These are phyloP conservation scores for Pythium dissotocum DNA, from an alignment of 352 stramenopile species.

Conservation along the genomic window DNA sequence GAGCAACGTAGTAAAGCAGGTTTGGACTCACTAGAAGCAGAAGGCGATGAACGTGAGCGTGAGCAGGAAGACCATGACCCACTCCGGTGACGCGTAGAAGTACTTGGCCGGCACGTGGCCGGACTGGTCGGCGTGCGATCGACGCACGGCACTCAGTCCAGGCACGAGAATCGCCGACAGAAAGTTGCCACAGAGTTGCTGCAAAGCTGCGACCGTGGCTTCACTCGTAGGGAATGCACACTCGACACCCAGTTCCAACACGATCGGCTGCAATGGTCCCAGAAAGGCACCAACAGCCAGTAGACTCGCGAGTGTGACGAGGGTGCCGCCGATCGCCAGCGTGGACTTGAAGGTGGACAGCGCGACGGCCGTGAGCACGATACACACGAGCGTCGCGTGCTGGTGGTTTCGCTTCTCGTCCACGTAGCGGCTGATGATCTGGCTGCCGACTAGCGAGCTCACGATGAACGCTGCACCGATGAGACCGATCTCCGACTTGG, in stretches of 20 bases:
- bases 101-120: slow-evolving; percentile 35
- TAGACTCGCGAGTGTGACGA: slow-evolving; percentile 49
- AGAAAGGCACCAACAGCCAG: slow-evolving; percentile 52
- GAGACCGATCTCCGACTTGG: slow-evolving; percentile 60
- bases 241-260: slow-evolving; percentile 70
- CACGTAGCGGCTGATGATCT: slow-evolving; percentile 70
- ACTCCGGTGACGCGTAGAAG: slow-evolving; percentile 56
- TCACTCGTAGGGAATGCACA: slow-evolving; percentile 77
- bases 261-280: slow-evolving; percentile 66
- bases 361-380: slow-evolving; percentile 45
- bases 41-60: slow-evolving; percentile 47
- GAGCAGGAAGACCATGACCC: slow-evolving; percentile 49
- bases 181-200: slow-evolving; percentile 81
- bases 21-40: slow-evolving; percentile 49
- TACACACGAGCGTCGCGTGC: slow-evolving; percentile 50
- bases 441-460: slow-evolving; percentile 62
- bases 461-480: slow-evolving; percentile 75
- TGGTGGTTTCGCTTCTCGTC: slow-evolving; percentile 64
- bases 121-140: slow-evolving; percentile 34
- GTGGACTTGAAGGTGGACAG: slow-evolving; percentile 53
- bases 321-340: slow-evolving; percentile 32
- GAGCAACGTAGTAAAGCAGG: background rate
- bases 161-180: slow-evolving; percentile 65
- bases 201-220: slow-evolving; percentile 68
- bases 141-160: slow-evolving; percentile 43